Base-by-base conservation (phyloP, 768 basidiomycete genomes). In the Pisolithus microcarpus region DNA sequence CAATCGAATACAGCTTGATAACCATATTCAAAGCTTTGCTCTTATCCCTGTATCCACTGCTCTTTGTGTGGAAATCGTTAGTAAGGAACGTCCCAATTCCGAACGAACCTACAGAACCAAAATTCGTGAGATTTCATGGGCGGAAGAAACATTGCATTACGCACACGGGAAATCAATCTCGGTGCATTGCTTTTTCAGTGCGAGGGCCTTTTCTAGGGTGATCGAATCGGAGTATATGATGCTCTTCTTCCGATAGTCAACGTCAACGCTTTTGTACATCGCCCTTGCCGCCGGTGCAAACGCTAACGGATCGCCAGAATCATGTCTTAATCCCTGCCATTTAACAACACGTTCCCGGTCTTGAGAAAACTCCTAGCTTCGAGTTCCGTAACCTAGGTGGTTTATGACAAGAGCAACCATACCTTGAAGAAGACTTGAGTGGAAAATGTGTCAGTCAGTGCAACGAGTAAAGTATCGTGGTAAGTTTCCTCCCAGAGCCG, bases 361-460 rank as follows among this genome's bases (percentile, higher is more conserved):
- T 48, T 65, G 58, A 2, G 64, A 53, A 39, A 88, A 81, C 57
- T 85, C 84, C 85, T 87, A 53, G 8, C 46, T 52, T 49, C 16
- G 10, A 24, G 34, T 26, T 26, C 1, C 11, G 7, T 16, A 4
- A 44, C 38, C 18, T 15, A 3, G 13, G 31, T 55, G n/a, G 42
- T 18, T 46, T n/a, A 24, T 18, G 57, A 15, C 50, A 43, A n/a
- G 18, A 44, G 36, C 15, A 16, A 13, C 16, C 54, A 38, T 62
- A 79, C 92, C 70, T 80, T 76, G 73, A 91, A 93, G 70, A 97
- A 98, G 0, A 79, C 82, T 30, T 78, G 69, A 1, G 88, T 90
- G 6, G 93, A 88, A 68, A 96, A 98, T 0, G 96, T 99, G 69
- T 99, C 96, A 13, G 96, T 96, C 31, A 97, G 72, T 18, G 93